Conservation (phyloP, 805 yeast species). For the Nakazawaea wickerhamii region DNA sequence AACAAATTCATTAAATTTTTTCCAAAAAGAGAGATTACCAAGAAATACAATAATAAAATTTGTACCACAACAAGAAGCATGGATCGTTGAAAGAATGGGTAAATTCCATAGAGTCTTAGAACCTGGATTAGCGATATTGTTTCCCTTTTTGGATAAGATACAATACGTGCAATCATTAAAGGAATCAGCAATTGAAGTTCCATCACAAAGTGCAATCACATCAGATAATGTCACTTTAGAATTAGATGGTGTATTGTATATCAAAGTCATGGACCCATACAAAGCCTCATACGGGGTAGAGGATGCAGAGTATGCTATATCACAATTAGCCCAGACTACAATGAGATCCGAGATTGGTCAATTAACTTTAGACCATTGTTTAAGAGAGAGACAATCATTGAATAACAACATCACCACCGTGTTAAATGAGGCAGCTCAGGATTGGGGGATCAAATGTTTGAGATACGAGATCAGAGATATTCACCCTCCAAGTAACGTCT, state of each 20-base stretch:
- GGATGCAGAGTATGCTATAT: slow-evolving; percentile 78
- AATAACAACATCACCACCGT: slow-evolving; percentile 71
- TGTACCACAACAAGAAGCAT: slow-evolving; percentile 88
- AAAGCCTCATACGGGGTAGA: slow-evolving; percentile 87
- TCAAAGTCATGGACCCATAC: slow-evolving; percentile 74
- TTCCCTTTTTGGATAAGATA: slow-evolving; percentile 71
- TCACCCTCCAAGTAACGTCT: slow-evolving; percentile 79
- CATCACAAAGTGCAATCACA: slow-evolving; percentile 79
- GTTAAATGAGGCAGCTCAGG: slow-evolving; percentile 77
- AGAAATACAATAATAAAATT: slow-evolving; percentile 69
- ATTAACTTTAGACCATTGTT: slow-evolving; percentile 69
- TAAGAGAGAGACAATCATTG: slow-evolving; percentile 68
- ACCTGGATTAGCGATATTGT: slow-evolving; percentile 71
- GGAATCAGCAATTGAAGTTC: slow-evolving; percentile 82
- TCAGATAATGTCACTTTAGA: slow-evolving; percentile 81
- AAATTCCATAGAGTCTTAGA: slow-evolving; percentile 62
- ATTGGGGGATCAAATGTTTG: slow-evolving; percentile 81
- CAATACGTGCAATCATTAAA: slow-evolving; percentile 79
- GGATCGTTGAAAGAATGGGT: slow-evolving; percentile 91
- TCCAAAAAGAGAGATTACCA: slow-evolving; percentile 62
- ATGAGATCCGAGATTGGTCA: slow-evolving; percentile 90
- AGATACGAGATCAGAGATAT: slow-evolving; percentile 86
- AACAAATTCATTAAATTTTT: slow-evolving; percentile 36
- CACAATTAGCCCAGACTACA: slow-evolving; percentile 85
- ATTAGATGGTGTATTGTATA: slow-evolving; percentile 78